Evolutionary conservation across 768 basidiomycete species (phyloP), one percentile per base, ranked within the genome.

Genomic region (Fistulinella prunicolor): DNA sequence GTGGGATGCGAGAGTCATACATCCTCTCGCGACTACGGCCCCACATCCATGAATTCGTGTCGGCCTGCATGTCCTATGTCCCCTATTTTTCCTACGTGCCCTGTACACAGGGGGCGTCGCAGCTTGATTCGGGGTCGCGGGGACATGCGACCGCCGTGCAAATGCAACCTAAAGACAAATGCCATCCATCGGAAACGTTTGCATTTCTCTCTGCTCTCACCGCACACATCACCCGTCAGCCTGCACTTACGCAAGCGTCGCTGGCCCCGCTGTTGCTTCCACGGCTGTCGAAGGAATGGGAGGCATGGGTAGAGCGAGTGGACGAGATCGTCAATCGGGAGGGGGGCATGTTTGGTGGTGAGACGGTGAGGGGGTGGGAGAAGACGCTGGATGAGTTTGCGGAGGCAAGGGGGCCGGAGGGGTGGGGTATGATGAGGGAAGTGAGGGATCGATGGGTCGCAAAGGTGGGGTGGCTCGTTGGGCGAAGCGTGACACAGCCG

Each of bases 1-100:
- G 76, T 40, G 80, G 80, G 30, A 92, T 91, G 87, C 83, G 90
- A 50, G 85, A 89, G 48, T 81, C 83, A 6, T 93, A 93, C 64
- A 76, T 92, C 54, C 67, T 82, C 32, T 87, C 83, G 16, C 78
- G 90, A 46, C 72, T 93, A 16, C 79, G 84, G 40, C 84, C 86
- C 14, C 82, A 85, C 65, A 81, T 91, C 42, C 70, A 75, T 43
- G 89, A 91, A 43, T 93, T 89, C 56, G 82, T 85, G 24, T 78
- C 89, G 3, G 79, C 84, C 24, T 87, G 80, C 64, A 76, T 83
- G 64, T 85, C 90, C 6, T 93, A 92, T 63, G 79, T 92, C 39
- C 88, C 87, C 3, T 92, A 93, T 62, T 93, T 93, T 62, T 86
- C 89, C 19, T 83, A 79, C 56, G 65, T 78, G 44, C 61, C 75